Base-by-base conservation (phyloP, 2,329 filamentous ascomycete genomes). In the Beauveria sp. region DNA sequence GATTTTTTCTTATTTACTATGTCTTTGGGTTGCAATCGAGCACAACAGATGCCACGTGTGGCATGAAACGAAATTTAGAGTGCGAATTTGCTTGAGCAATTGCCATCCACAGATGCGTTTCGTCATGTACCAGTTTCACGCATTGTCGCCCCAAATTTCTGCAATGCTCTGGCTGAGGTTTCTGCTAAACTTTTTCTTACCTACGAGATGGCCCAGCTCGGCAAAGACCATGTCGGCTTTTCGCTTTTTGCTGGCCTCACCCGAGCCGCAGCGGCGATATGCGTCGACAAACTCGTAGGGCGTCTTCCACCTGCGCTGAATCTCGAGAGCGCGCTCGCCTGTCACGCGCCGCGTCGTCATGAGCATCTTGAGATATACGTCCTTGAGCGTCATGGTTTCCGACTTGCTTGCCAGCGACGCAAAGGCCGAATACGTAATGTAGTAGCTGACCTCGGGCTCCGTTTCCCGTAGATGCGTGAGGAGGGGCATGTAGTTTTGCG, bases 331-430 rank as follows among this genome's bases (percentile, higher is more conserved):
- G 67, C 89, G 90, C 66, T 92, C 89, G 3, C 87, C 88, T 1
- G 88, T 90, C 14, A 94, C 78, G 1, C 89, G 88, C 59, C 82
- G 82, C 2, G 84, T 90, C 64, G 88, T 91, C 89, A 94, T 92
- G 53, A 94, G 80, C 89, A 94, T 93, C 72, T 92, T 92, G 28
- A 94, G 75, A 66, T 84, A 93, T 0, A 92, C 72, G 67, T 94
- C 90, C 60, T 88, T 79, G 10, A 93, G 75, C 0, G 89, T 90
- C 66, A 91, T 82, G 62, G 82, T 82, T 57, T 90, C 87, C 0
- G 88, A 90, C 71, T 94, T 94, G 9, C 87, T 90, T 1, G 85
- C 85, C 50, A 93, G 74, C 1, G 85, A 85, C 0, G 86, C 84
- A 70, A 93, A 92, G 0, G 87, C 87, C 0, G 81, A 75, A 66